Conservation (phyloP, 1,139 yeast genomes). For the Hemisphaericaspora xylofermentans region DNA sequence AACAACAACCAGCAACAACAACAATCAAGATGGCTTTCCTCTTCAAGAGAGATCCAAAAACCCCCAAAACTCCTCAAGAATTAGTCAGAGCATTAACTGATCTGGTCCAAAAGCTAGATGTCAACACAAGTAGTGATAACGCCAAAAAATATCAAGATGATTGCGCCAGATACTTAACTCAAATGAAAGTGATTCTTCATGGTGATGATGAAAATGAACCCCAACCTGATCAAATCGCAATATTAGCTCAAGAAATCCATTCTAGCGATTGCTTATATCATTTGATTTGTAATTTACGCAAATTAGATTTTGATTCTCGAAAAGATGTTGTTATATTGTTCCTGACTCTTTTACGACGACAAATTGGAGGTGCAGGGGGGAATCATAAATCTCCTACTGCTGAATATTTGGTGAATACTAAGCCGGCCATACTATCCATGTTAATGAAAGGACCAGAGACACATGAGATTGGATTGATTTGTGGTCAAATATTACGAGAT, state of each 20-base stretch:
- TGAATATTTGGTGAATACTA: constrained; percentile 64
- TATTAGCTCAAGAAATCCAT: constrained; percentile 72
- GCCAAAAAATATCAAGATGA: constrained; percentile 73
- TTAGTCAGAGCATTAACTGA: constrained; percentile 75
- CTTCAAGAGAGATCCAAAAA: constrained; percentile 80
- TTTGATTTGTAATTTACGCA: constrained; percentile 55
- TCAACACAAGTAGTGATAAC: constrained; percentile 46
- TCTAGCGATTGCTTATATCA: constrained; percentile 66
- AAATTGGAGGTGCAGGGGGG: too few species aligned
- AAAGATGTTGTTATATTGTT: constrained; percentile 78
- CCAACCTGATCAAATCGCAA: constrained; percentile 74
- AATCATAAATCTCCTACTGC: constrained; percentile 83
- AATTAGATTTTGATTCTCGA: constrained; percentile 84
- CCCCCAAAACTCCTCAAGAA: constrained; percentile 82
- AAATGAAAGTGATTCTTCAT: constrained; percentile 64
- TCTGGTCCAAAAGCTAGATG: constrained; percentile 64
- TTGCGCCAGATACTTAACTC: constrained; percentile 63
- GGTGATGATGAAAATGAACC: constrained; percentile 74
- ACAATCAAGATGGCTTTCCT: constrained; percentile 80
- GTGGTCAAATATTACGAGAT: constrained; percentile 82
- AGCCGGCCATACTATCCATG: constrained; percentile 62
- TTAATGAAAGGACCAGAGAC: constrained; percentile 71
- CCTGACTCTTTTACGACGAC: constrained; percentile 75
- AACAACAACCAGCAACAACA: not conserved
- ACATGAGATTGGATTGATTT: constrained; percentile 68